A percentile compares a stretch with the other conserved stretches of the same genome.
Conservation (phyloP, 345 rosid genomes). For the thale cress (Arabidopsis thaliana) region TAIR10.1 NC_003076.8:5491001-5491500, state of each 20-base stretch:
- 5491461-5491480: constrained; percentile 11
- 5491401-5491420: constrained; percentile 62
- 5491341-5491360: neutral
- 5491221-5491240: constrained; percentile 18
- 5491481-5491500: constrained; percentile 15
- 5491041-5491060: constrained; percentile 25
- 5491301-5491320: constrained; percentile 17
- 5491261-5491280: constrained; percentile 12
- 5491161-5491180: constrained; percentile 22
- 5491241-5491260: constrained; percentile 14
- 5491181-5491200: constrained; percentile 11
- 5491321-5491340: constrained; percentile 5
- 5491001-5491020: constrained; percentile 76
- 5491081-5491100: constrained; percentile 25
- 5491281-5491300: constrained; percentile 5
- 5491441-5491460: constrained; percentile 77
- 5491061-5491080: neutral
- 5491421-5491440: constrained; percentile 81
- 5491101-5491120: constrained; percentile 3
- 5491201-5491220: constrained; percentile 13
- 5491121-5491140: neutral
- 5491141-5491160: constrained; percentile 11
- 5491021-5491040: constrained; percentile 63
- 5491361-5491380: neutral
- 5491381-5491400: constrained; percentile 60